Percentiles rank a stretch among this genome's conserved stretches.
Conservation (phyloP, 805 yeast genomes). For the Candida pseudoglaebosa region DNA sequence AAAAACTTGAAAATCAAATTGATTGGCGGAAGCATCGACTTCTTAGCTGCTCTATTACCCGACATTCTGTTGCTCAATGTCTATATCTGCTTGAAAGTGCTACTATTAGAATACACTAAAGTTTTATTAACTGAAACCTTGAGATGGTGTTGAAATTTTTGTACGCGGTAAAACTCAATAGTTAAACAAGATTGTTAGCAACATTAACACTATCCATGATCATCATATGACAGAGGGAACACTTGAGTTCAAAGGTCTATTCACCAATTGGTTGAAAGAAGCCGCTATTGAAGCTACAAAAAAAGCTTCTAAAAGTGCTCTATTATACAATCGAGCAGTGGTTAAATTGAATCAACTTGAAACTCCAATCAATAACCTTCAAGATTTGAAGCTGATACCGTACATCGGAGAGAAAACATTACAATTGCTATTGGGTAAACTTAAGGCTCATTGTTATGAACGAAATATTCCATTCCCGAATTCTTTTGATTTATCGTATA, state of each 20-base stretch:
- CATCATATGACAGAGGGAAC: neutral
- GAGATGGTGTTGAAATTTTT: neutral
- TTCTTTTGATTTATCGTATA: constrained; percentile 13
- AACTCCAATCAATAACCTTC: constrained; percentile 48
- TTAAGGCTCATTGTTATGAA: constrained; percentile 54
- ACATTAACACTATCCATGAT: neutral
- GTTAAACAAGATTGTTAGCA: no score
- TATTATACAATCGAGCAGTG: constrained; percentile 54
- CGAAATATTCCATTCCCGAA: constrained; percentile 46
- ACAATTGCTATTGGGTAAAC: constrained; percentile 40
- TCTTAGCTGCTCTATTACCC: constrained; percentile 13
- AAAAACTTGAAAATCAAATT: constrained; percentile 82
- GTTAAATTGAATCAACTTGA: constrained; percentile 46
- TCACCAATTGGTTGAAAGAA: constrained; percentile 57
- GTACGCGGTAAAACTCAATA: no score
- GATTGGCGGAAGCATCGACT: constrained; percentile 77
- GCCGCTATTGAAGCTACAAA: constrained; percentile 42
- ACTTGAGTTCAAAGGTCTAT: constrained; percentile 47
- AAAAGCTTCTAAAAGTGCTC: constrained; percentile 49
- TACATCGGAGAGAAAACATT: constrained; percentile 74
- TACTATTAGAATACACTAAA: no score
- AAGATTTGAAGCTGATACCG: constrained; percentile 54
- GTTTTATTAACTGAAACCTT: neutral
- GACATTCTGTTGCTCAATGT: constrained; percentile 5
- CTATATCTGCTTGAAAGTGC: neutral